phyloP scores from a whole-genome alignment of 495 filamentous ascomycete species.

The Aspergillus heteromorphus region DNA sequence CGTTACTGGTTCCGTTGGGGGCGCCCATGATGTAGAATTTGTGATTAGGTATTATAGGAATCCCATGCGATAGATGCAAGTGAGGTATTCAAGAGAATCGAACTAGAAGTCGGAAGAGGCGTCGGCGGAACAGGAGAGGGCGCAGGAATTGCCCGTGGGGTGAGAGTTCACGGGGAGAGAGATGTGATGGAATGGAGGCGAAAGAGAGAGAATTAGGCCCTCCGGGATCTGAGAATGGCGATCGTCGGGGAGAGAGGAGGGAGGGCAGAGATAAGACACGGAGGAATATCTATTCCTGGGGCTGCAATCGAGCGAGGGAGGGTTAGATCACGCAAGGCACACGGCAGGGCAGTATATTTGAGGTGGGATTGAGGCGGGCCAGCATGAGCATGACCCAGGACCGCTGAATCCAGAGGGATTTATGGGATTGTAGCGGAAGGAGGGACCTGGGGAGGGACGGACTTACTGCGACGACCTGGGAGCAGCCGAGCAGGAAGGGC shows the following conservation, averaged over 20 bases:
- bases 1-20: slow-evolving; percentile 45
- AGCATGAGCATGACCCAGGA: neutral
- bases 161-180: neutral
- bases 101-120: neutral
- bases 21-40: slow-evolving; percentile 32
- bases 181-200: slow-evolving; percentile 2
- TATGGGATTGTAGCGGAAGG: slow-evolving; percentile 3
- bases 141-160: neutral
- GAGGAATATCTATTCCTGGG: neutral
- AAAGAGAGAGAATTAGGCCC: neutral
- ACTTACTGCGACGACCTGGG: slow-evolving; percentile 6
- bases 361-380: neutral
- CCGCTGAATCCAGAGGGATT: slow-evolving; percentile 1
- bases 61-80: slow-evolving; percentile 19
- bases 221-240: neutral
- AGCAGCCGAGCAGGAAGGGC: neutral
- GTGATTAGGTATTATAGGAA: slow-evolving; percentile 21
- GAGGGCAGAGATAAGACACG: neutral
- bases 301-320: neutral
- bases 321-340: neutral
- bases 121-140: neutral
- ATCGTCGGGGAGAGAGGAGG: neutral
- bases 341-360: neutral
- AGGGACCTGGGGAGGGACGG: neutral
- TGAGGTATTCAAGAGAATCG: slow-evolving; percentile 3